Base-by-base conservation (phyloP, 2,329 filamentous ascomycete genomes). In the Exophiala xenobiotica region DNA sequence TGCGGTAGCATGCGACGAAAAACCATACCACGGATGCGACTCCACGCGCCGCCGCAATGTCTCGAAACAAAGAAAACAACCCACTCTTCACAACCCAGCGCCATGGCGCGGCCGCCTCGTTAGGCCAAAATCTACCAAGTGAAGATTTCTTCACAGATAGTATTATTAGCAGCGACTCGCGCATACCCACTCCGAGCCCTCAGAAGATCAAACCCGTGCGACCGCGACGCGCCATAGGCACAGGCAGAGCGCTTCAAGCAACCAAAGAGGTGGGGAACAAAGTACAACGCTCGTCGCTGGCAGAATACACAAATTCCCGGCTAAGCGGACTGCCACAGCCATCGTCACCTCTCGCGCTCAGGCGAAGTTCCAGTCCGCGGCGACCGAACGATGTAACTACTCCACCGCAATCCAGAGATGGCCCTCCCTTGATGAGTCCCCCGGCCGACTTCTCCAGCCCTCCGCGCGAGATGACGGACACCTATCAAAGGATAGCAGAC, bases 401-500 rank as follows among this genome's bases (percentile, higher is more conserved):
- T 16, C 60, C 61, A 29, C 60, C 56, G 14, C 57, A 54, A 31
- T 55, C 58, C 23, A 45, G 53, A 39, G 19, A 57, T 38, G 55
- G 49, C 9, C 48, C 53, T 5, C 22, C 44, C 3, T 14, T 60
- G 22, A 60, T 58, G 18, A 72, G 68, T 8, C 68, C 70, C 1
- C 61, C 65, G 11, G 68, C 61, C 8, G 59, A 64, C 31, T 54
- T 59, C 14, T 67, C 68, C 3, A 72, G 68, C 35, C 70, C 72
- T 1, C 58, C 60, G 1, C 62, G 62, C 22, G 72, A 70, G 43
- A 53, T 71, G 6, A 60, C 60, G 8, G 70, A 74, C 40, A 60
- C 64, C 4, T 74, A 75, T 53, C 63, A 63, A 42, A 63, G 64
- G 53, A 72, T 72, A 46, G 64, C 69, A 14, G 68, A 71, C 37